A percentile compares a stretch with the other conserved stretches of the same genome.
Evolutionary conservation across 805 yeast genomes (phyloP).

Genomic region (Candida tallmaniae): DNA sequence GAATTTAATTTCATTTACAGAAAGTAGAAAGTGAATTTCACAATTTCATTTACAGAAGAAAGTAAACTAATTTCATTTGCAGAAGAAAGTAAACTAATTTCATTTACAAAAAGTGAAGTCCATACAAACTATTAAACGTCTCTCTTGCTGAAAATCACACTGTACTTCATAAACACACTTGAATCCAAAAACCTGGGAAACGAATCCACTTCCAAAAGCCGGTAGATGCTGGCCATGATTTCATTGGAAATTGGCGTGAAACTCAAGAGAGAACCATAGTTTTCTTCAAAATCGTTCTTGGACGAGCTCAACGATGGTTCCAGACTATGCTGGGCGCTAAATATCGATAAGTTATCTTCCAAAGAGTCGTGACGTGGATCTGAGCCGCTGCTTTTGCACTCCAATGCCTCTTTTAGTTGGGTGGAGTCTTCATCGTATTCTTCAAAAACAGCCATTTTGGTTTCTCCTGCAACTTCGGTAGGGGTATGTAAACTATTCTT

Average conservation of each 20-base stretch:
- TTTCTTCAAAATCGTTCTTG: background rate
- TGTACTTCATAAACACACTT: slow-evolving; percentile 6
- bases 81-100: no score
- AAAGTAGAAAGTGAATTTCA: no score
- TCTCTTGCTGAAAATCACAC: background rate
- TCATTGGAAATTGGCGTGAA: slow-evolving; percentile 39
- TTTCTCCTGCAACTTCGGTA: background rate
- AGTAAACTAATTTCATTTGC: no score
- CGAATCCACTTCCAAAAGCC: slow-evolving; percentile 69
- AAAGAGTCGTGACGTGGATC: no score
- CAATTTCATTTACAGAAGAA: no score
- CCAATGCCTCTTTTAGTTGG: background rate
- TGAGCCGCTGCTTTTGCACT: background rate
- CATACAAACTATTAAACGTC: no score
- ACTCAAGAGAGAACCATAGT: slow-evolving; percentile 8
- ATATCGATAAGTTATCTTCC: background rate
- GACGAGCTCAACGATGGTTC: background rate
- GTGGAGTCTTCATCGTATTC: background rate
- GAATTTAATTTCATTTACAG: no score
- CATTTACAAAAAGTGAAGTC: no score
- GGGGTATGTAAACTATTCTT: slow-evolving; percentile 11
- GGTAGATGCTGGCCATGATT: slow-evolving; percentile 46
- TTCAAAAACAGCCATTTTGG: background rate
- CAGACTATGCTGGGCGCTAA: no score
- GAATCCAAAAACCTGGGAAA: slow-evolving; percentile 56